phyloP scores from a whole-genome alignment of 2,329 filamentous ascomycete genomes.

The Aspergillus niger region DNA sequence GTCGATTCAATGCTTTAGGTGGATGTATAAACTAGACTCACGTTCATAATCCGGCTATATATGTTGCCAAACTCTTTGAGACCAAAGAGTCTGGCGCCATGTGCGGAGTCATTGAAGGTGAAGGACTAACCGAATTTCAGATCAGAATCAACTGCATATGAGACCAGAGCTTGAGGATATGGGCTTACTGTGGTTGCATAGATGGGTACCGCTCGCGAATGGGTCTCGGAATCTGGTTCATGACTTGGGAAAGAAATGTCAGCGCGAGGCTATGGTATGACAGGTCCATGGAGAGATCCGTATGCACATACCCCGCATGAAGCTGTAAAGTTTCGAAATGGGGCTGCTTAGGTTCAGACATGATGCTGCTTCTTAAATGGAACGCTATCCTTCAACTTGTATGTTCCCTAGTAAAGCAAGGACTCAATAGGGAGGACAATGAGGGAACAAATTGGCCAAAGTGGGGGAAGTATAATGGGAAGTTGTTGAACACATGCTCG shows the following conservation, averaged over 20 bases:
- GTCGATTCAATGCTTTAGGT: neutral
- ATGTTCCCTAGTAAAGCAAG: neutral
- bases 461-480: neutral
- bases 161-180: neutral
- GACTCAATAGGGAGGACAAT: neutral
- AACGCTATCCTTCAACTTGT: neutral
- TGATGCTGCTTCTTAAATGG: conserved; percentile 19
- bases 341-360: conserved; percentile 40
- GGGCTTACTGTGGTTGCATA: conserved; percentile 77
- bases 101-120: conserved; percentile 93
- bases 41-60: conserved; percentile 95
- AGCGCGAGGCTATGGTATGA: neutral
- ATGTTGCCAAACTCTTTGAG: conserved; percentile 98
- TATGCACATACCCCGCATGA: conserved; percentile 70
- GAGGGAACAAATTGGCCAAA: neutral
- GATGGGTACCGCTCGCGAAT: conserved; percentile 89
- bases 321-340: conserved; percentile 85
- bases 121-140: conserved; percentile 62
- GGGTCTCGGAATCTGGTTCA: conserved; percentile 75
- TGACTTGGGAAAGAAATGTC: conserved; percentile 58
- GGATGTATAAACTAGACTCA: conserved; percentile 45
- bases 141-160: neutral
- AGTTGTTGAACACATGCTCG: neutral
- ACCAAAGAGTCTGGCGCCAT: conserved; percentile 90
- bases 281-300: neutral